These are phyloP conservation scores for Eimeria brunetti DNA, from an alignment of 169 alveolate genomes.

Conservation along the genomic window DNA sequence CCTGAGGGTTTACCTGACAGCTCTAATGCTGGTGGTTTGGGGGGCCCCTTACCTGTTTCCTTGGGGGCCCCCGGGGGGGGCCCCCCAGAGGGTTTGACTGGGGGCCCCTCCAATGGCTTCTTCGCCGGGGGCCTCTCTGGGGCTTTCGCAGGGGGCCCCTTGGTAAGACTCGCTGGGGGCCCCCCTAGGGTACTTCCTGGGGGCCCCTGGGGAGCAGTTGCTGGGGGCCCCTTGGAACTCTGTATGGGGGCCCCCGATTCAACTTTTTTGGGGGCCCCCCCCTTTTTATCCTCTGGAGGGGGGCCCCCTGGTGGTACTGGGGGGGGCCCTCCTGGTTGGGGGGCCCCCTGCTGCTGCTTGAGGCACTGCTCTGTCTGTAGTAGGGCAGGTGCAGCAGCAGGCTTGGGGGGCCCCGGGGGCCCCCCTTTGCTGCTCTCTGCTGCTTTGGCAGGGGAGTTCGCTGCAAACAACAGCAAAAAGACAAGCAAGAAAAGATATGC, in stretches of 20 bases:
- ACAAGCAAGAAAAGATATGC: too few species aligned
- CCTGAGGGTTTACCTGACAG: background rate
- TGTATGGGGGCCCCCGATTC: background rate
- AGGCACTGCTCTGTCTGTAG: background rate
- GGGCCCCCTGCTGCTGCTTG: background rate
- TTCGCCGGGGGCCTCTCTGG: background rate
- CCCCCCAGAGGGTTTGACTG: conserved; percentile 1
- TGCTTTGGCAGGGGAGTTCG: too few species aligned
- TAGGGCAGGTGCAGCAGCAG: background rate
- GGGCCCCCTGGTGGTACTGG: background rate
- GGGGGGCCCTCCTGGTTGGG: background rate
- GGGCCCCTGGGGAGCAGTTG: background rate
- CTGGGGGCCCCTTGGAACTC: background rate
- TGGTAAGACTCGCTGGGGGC: too few species aligned
- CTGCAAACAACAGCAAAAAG: too few species aligned
- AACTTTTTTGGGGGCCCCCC: background rate
- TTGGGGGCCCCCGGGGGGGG: background rate
- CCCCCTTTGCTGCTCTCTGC: too few species aligned
- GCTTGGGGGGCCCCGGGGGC: background rate
- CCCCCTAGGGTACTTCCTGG: background rate
- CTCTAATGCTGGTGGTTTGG: background rate
- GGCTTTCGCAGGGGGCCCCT: background rate
- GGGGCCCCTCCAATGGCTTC: background rate
- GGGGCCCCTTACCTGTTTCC: background rate
- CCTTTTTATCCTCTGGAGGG: too few species aligned